Evolutionary conservation across 306 rosid genomes (phyloP).

Genomic region (Gastrolobium bilobum): DNA sequence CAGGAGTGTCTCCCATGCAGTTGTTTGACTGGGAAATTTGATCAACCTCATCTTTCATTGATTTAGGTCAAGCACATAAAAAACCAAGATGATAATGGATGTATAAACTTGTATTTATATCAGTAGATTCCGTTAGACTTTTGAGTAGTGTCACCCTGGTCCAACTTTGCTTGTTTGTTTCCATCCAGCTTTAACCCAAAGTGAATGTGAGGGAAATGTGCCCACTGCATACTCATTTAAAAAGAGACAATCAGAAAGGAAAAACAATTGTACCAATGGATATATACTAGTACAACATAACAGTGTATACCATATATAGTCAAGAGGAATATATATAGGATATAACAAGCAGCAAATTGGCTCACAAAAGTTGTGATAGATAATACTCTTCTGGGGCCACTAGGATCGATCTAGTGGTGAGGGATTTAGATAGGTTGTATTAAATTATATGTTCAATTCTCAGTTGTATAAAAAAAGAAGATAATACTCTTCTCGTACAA

Average conservation of each 20-base stretch:
- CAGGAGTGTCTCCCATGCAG: conserved; percentile 44
- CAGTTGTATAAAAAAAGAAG: too few species aligned
- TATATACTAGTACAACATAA: background rate
- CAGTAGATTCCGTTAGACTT: conserved; percentile 77
- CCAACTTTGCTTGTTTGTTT: conserved; percentile 73
- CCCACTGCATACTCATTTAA: conserved; percentile 81
- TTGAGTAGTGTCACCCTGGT: conserved; percentile 68
- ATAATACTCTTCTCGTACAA: background rate
- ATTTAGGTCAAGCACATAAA: conserved; percentile 48
- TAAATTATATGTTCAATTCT: too few species aligned
- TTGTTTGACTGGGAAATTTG: conserved; percentile 57
- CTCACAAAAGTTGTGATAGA: background rate
- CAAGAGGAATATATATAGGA: too few species aligned
- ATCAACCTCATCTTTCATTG: conserved; percentile 57
- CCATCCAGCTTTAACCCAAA: conserved; percentile 93
- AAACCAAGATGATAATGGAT: conserved; percentile 41
- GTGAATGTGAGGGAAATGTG: conserved; percentile 98
- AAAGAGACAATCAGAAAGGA: conserved; percentile 23
- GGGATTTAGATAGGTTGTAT: too few species aligned
- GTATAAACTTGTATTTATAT: conserved; percentile 45
- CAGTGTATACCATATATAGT: background rate
- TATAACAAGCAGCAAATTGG: background rate
- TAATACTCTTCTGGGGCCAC: too few species aligned
- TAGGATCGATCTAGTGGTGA: too few species aligned
- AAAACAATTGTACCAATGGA: conserved; percentile 8